Evolutionary conservation across 805 yeast species (phyloP), one percentile per base, ranked within the genome.

Genomic region (Metschnikowia orientalis): DNA sequence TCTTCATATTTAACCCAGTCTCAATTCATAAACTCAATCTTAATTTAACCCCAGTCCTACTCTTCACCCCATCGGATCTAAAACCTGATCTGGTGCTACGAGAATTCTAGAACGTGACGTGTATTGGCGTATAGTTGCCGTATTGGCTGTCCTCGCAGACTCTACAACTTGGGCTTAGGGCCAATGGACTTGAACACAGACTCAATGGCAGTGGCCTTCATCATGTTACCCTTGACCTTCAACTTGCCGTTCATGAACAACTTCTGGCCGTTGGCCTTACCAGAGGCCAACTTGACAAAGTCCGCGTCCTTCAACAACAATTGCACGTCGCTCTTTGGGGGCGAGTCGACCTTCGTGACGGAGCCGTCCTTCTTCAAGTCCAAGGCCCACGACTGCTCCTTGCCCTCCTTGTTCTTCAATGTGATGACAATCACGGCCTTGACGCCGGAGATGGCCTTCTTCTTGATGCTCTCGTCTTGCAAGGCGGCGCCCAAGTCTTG

Each of bases 211-310:
- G 89, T 75, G 34, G 95, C 95, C 71, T 86, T 86, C 89, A 82
- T 82, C 65, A 86, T 81, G 66, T 87, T 84, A 45, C 95, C 95
- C 69, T 80, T 83, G 44, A 86, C 79, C 71, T 84, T 85, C 59
- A 86, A 74, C 61, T 81, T 81, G 25, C 95, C 95, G 49, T 73
- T 65, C 82, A 86, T 75, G 60, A 84, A 86, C 52, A 86, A 72
- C 64, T 78, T 80, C 62, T 86, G 95, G 28, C 95, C 86, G 58
- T 80, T 81, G 44, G 87, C 78, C 69, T 84, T 82, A 42, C 94
- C 94, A 41, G 68, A 63, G 34, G 82, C 82, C 47, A 86, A 72
- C 56, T 73, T 77, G 47, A 71, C 79, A 48, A 86, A 77, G 57
- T 82, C 83, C 36, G 73, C 71, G 51, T 85, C 95, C 40, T 63